Evolutionary conservation across 257 asterid species (phyloP).

Genomic region (Sherardia arvensis): DNA sequence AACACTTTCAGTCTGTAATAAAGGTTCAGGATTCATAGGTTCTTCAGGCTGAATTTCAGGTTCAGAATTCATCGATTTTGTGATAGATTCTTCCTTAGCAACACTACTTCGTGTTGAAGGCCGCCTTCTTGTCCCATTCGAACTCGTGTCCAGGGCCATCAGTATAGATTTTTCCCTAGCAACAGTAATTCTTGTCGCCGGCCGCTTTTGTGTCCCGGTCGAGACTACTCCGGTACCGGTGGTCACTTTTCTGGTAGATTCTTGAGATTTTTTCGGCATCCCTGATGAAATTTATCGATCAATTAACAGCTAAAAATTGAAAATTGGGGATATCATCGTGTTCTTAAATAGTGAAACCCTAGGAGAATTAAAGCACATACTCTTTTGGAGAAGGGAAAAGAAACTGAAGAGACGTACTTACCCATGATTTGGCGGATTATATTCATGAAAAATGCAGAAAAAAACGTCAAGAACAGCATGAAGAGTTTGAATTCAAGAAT

Average conservation of each 20-base stretch:
- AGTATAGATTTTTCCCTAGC: too few relatives aligned
- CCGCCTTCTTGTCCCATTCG: neutral
- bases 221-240: neutral
- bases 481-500: too few relatives aligned
- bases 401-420: neutral
- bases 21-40: neutral
- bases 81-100: neutral
- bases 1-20: too few relatives aligned
- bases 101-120: neutral
- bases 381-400: too few relatives aligned
- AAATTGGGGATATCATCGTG: neutral
- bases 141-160: too few relatives aligned
- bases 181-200: too few relatives aligned
- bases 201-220: too few relatives aligned
- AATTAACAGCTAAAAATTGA: too few relatives aligned
- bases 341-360: neutral
- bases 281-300: neutral
- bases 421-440: neutral
- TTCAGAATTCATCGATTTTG: too few relatives aligned
- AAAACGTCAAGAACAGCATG: too few relatives aligned
- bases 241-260: neutral
- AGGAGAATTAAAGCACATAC: too few relatives aligned
- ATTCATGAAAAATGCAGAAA: neutral
- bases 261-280: neutral
- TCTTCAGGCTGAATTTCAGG: too few relatives aligned